Base-by-base conservation (phyloP, 371 early-diverging fungal species). In the Apophysomyces variabilis region DNA sequence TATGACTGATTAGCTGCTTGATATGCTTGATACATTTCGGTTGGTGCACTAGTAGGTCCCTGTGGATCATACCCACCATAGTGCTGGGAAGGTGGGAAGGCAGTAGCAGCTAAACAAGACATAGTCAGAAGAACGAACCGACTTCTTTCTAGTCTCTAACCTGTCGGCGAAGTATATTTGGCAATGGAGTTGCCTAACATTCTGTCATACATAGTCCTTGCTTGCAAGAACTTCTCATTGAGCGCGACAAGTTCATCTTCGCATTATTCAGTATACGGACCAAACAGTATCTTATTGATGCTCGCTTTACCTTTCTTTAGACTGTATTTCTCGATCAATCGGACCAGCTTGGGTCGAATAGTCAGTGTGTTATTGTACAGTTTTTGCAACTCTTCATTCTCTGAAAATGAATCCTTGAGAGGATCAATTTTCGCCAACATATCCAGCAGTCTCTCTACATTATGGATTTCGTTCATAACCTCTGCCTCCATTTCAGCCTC, bases 321-420 rank as follows among this genome's bases (percentile, higher is more conserved):
- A 18, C 85, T 89, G 64, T 90, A 90, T 54, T 87, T 86, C 64
- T 94, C 95, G 58, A 95, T 87, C 36, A 93, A 75, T 65, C 88
- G 87, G 18, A 95, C 81, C 45, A 96, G 73, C 72, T 91, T 91
- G 3, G 95, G 95, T 43, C 95, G 76, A 63, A 94, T 73, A 14
- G 90, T 72, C 60, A 94, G 67, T 4, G 93, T 86, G 3, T 81
- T 78, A 57, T 87, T 81, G 69, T 96, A 94, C 43, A 92, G 66
- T 3, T 64, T 87, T 77, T 95, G 95, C 14, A 98, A 78, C 39
- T 87, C 82, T 45, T 93, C 94, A 71, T 98, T 96, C 60, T 95
- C 96, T 1, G 93, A 89, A 43, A 95, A 85, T 64, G 91, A 93
- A 65, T 95, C 94, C 56, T 85, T 82, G 57, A 80, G 76, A 21